Conservation (phyloP, 768 basidiomycete species). For the Pholiota microspora region DNA sequence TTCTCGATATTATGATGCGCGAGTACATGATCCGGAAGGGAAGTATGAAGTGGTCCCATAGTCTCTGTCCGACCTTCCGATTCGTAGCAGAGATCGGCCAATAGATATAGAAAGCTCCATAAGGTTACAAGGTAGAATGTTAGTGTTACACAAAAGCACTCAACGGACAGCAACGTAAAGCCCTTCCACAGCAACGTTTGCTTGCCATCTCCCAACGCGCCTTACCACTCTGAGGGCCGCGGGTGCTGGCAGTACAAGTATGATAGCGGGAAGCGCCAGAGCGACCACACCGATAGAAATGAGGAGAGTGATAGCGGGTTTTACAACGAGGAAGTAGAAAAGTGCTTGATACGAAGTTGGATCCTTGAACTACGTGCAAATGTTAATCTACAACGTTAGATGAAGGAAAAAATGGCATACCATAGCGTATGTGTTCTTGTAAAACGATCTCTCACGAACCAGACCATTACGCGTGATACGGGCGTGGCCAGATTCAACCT, state of each 20-base stretch:
- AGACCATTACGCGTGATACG: slow-evolving; percentile 20
- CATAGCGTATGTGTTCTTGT: slow-evolving; percentile 81
- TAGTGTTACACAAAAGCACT: not conserved
- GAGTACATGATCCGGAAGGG: too few species aligned
- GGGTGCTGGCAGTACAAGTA: slow-evolving; percentile 67
- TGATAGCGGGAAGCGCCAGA: slow-evolving; percentile 54
- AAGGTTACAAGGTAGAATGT: too few species aligned
- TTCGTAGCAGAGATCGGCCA: too few species aligned
- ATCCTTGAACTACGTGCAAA: slow-evolving; percentile 63
- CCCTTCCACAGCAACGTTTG: slow-evolving; percentile 78
- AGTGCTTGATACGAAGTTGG: slow-evolving; percentile 80
- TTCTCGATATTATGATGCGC: too few species aligned
- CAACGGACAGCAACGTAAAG: slow-evolving; percentile 44
- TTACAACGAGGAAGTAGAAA: slow-evolving; percentile 88
- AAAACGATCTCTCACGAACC: slow-evolving; percentile 69
- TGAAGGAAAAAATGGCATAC: slow-evolving; percentile 34
- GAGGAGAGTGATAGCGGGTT: slow-evolving; percentile 74
- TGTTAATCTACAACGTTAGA: slow-evolving; percentile 1
- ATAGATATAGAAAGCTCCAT: too few species aligned
- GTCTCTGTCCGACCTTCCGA: too few species aligned
- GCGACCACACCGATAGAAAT: slow-evolving; percentile 54
- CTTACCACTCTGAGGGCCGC: slow-evolving; percentile 63
- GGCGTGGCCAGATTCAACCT: slow-evolving; percentile 44
- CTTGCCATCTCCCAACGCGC: slow-evolving; percentile 78
- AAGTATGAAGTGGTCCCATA: too few species aligned